Evolutionary conservation across 768 basidiomycete genomes (phyloP), one percentile per base, ranked within the genome.

Genomic region (Mycena haematopus): DNA sequence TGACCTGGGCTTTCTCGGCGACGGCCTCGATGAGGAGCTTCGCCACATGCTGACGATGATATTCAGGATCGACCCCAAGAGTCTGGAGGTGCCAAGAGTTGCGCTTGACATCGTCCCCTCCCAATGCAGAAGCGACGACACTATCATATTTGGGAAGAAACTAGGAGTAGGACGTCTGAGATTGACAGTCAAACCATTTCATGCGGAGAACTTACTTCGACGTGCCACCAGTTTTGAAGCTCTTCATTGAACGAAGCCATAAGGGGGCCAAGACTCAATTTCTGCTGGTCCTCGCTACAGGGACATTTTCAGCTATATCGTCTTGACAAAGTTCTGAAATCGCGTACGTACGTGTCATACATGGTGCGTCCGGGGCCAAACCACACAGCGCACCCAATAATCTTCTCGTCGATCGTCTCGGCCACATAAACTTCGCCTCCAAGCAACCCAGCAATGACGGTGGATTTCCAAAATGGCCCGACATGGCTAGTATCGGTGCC

Each of bases 11-110:
- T 29, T 53, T 60, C n/a, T 60, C 52, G 7, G 42, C 52, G 1
- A 60, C 15, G 6, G 22, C 10, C 9, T 60, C 38, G 6, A 60
- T 21, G 29, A 60, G 59, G 19, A 47, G 33, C 6, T 2, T 29
- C 7, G 59, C 52, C 3, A 35, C 59, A 9, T 35, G 33, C 14
- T n/a, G 24, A 11, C 59, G 59, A 24, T 54, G 59, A 24, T 54
- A 60, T 11, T 13, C 15, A 15, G 59, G 59, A 22, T 60, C 52
- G n/a, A 60, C 59, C 19, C 24, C 52, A 17, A 60, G 52, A 27
- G 59, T 54, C 27, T 60, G 59, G 5, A 60, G 52, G 31, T 60
- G 59, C 59, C 59, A 60, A 21, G 51, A 60, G 25, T 53, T 53
- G 52, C 53, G 58, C 45, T 53, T 53, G 36, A 38, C 36, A 38